Evolutionary conservation across 768 basidiomycete genomes (phyloP).

Genomic region (Suillus luteus): DNA sequence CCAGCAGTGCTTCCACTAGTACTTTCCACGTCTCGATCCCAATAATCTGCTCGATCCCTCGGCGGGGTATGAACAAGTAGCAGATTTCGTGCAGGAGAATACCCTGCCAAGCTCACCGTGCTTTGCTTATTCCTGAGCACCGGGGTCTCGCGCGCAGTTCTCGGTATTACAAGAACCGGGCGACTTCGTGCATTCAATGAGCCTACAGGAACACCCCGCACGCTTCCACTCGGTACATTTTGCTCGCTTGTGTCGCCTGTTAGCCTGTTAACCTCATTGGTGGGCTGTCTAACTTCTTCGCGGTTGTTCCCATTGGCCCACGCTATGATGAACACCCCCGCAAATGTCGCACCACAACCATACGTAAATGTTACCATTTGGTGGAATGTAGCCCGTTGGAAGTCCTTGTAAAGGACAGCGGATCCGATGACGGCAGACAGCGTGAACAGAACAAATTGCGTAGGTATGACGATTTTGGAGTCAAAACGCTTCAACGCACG

Average conservation of each 20-base stretch:
- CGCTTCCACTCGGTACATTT: constrained; percentile 19
- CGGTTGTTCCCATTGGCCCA: constrained; percentile 43
- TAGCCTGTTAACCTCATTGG: constrained; percentile 26
- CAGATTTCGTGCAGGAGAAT: constrained; percentile 79
- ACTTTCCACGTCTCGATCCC: constrained; percentile 35
- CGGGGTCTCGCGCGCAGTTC: constrained; percentile 45
- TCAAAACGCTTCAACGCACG: constrained; percentile 92
- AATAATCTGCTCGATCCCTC: constrained; percentile 43
- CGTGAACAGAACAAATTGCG: constrained; percentile 94
- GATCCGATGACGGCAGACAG: constrained; percentile 92
- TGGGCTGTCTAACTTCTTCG: constrained; percentile 32
- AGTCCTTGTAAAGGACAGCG: constrained; percentile 93
- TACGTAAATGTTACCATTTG: constrained; percentile 83
- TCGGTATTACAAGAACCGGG: constrained; percentile 52
- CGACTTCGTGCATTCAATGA: constrained; percentile 31
- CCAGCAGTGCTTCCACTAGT: constrained; percentile 11
- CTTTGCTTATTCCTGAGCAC: constrained; percentile 55
- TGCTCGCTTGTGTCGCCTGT: constrained; percentile 25
- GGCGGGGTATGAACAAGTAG: constrained; percentile 68
- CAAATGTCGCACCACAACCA: constrained; percentile 86
- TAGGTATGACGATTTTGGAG: constrained; percentile 92
- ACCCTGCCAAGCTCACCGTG: constrained; percentile 60
- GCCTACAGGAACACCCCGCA: constrained; percentile 20
- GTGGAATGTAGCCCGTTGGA: constrained; percentile 78
- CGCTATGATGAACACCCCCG: constrained; percentile 87